Evolutionary conservation across 345 rosid species (phyloP).

Genomic region (Aurinia saxatilis): DNA sequence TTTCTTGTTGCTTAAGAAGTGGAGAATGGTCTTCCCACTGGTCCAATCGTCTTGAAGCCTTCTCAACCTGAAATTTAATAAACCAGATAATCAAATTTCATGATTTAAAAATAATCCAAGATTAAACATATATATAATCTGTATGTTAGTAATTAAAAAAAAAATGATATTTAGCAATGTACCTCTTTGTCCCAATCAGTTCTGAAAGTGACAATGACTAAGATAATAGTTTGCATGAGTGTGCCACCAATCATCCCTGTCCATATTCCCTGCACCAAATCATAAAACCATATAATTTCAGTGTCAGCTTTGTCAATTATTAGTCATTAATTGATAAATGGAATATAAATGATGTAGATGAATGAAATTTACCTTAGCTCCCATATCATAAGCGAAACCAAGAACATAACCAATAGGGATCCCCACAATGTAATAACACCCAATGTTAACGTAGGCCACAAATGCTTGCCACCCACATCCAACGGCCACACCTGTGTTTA

Average conservation of each 20-base stretch:
- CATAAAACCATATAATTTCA: not conserved
- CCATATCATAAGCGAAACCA: constrained; percentile 50
- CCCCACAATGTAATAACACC: constrained; percentile 63
- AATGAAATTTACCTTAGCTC: constrained; percentile 40
- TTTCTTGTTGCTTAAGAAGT: constrained; percentile 16
- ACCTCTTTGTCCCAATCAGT: constrained; percentile 70
- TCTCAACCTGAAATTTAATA: constrained; percentile 38
- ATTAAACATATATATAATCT: not conserved
- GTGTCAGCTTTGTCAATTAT: not conserved
- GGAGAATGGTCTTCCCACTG: constrained; percentile 35
- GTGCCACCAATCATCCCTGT: constrained; percentile 72
- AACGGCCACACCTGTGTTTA: constrained; percentile 55
- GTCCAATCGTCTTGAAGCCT: constrained; percentile 37
- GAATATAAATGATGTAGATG: not conserved
- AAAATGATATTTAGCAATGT: not conserved
- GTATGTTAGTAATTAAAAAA: not conserved
- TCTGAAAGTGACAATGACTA: constrained; percentile 37
- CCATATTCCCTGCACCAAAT: constrained; percentile 59
- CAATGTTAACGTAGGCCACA: constrained; percentile 76
- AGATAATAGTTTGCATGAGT: constrained; percentile 44
- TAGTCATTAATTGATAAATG: not conserved
- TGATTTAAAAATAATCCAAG: not conserved
- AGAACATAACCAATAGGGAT: constrained; percentile 57
- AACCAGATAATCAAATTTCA: not conserved
- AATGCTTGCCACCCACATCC: constrained; percentile 89